A percentile compares a stretch with the other conserved stretches of the same genome.
Evolutionary conservation across 305 asterid species (phyloP).

Genomic region (Solanum hybrid): DNA sequence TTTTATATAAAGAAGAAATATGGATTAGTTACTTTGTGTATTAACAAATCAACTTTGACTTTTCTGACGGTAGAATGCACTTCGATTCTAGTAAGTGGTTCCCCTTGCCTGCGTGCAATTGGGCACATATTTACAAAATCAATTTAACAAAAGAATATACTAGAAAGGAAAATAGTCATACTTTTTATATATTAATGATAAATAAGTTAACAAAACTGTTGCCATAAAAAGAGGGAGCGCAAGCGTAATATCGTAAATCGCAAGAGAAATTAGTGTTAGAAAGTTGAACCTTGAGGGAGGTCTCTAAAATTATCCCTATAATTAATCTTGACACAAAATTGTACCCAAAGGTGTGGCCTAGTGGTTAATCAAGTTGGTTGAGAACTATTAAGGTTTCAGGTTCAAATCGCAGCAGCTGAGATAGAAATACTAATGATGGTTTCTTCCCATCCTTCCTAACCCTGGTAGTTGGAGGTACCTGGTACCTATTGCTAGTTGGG

Average conservation of each 20-base stretch:
- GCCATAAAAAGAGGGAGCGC: not conserved
- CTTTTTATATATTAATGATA: not conserved
- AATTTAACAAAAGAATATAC: not conserved
- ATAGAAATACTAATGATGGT: not conserved
- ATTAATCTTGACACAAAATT: not conserved
- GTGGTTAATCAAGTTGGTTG: not conserved
- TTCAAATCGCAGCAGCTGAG: not conserved
- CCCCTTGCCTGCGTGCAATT: not conserved
- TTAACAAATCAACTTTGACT: not conserved
- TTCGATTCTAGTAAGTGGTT: not conserved
- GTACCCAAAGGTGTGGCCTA: not conserved
- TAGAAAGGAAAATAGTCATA: not conserved
- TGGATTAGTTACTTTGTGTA: not conserved
- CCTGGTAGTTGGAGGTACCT: not conserved
- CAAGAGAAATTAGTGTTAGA: not conserved
- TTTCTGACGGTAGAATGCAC: not conserved
- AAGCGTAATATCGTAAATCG: not conserved
- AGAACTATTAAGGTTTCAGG: not conserved
- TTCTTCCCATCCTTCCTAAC: not conserved
- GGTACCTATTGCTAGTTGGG: not conserved
- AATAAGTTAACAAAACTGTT: not conserved
- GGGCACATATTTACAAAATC: not conserved
- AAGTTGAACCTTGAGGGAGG: not conserved
- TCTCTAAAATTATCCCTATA: not conserved
- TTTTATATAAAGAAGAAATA: not conserved